Base-by-base conservation (phyloP, 495 filamentous ascomycete species). In the Darksidea phi region DNA sequence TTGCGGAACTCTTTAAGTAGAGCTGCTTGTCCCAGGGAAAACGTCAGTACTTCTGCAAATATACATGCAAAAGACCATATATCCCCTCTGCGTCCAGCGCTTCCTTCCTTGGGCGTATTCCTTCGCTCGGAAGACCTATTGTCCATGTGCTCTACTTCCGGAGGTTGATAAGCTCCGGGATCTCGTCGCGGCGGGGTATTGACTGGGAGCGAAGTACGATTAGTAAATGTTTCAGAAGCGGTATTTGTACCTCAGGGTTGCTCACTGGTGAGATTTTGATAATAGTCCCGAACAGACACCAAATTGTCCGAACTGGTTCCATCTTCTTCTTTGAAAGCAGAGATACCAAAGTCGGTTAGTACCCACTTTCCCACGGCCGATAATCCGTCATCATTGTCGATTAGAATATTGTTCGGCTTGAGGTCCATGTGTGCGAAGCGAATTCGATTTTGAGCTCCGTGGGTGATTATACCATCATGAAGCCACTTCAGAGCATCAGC, bases 381-480 rank as follows among this genome's bases (percentile, higher is more conserved):
- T 2, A 6, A 7, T 23, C 36, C 36, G 13, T 54, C 13, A 21
- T 38, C 51, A 10, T 54, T 38, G 17, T 54, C 51, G 36, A 54
- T 54, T 17, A 54, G 36, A 12, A 52, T 52, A 32, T 54, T 54
- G 51, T 54, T 54, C 34, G 51, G 51, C 36, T 54, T 54, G 6
- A 54, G 28, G 21, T 54, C 36, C 51, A 54, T 54, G 34, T 41
- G 51, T 38, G 51, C 36, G 34, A 54, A 54, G 28, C 28, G 18
- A 37, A 54, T 42, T 42, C 34, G 28, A 15, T 54, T 43, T 4
- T 15, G 41, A 15, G 41, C 20, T 20, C 32, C 21, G 26, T 23
- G n/a, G 1, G 36, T 18, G 6, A 21, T 54, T 2, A 41, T 17
- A 18, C 51, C 51, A 1, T 38, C 18, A 24, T 54, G 51, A 54